Evolutionary conservation across 2,329 filamentous ascomycete species (phyloP), one percentile per base, ranked within the genome.

Genomic region (Apiospora hydei): DNA sequence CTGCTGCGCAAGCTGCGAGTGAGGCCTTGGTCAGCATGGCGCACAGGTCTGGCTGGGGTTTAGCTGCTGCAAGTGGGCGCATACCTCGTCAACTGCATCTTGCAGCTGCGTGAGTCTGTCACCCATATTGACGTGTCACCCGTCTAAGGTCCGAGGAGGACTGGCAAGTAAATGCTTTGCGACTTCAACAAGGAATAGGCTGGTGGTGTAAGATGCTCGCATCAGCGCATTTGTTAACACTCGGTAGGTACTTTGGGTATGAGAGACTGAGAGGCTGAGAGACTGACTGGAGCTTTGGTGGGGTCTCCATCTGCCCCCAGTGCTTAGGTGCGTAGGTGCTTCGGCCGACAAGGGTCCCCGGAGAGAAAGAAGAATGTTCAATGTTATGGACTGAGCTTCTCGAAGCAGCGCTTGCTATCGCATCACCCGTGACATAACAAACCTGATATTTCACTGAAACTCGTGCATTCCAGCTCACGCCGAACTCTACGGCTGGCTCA

Each of bases 61-160:
- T 69, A 66, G 21, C 21, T 53, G 13, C 21, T 14, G 7, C 26
- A 47, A 66, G 18, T 14, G 4, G 57, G 67, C 16, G 67, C 82
- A 46, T 84, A 94, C 93, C 87, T 95, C 91, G 79, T 96, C 94
- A 73, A 96, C 89, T 82, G 93, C 92, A 84, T 96, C 93, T 83
- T 97, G 94, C 72, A 96, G 86, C 81, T 96, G 94, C 1, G 94
- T 96, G 72, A 97, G 87, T 74, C 92, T 87, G 80, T 97, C 94
- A 41, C 88, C 88, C 91, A 94, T 94, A 13, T 10, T n/a, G 34
- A 41, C 57, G 7, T 41, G 30, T 13, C 34, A n/a, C 41, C 4
- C 16, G 8, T 41, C 10, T 41, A 41, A n/a, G 26, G 30, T 43
- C 10, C 16, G 11, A 41, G 5, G 13, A 24, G 18, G n/a, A 64